Evolutionary conservation across 1,284 basidiomycete genomes (phyloP).

Genomic region (Anthracocystis panici-leucophaei): DNA sequence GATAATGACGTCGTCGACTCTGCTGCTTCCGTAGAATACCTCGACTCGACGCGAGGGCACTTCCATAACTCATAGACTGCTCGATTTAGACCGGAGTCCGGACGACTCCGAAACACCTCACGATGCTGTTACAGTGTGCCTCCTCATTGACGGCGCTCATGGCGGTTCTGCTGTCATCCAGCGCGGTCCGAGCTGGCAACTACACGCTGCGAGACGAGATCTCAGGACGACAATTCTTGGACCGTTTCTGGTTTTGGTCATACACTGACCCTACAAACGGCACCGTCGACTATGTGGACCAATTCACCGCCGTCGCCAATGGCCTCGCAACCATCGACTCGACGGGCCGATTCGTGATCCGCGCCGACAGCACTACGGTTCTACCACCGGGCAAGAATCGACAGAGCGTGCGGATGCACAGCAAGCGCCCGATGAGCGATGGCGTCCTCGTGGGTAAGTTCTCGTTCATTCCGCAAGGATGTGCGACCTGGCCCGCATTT

Average conservation of each 20-base stretch:
- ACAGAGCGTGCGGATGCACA: slow-evolving; percentile 46
- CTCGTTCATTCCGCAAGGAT: slow-evolving; percentile 50
- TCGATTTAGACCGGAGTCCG: neutral
- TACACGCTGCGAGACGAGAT: slow-evolving; percentile 51
- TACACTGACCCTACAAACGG: slow-evolving; percentile 53
- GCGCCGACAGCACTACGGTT: slow-evolving; percentile 46
- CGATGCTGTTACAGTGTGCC: neutral
- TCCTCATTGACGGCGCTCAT: slow-evolving; percentile 9
- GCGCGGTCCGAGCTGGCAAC: slow-evolving; percentile 25
- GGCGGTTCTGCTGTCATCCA: slow-evolving; percentile 17
- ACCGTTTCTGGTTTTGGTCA: slow-evolving; percentile 53
- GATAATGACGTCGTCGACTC: neutral
- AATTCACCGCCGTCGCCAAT: slow-evolving; percentile 25
- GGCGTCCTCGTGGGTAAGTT: slow-evolving; percentile 52
- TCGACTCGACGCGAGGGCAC: slow-evolving; percentile 8
- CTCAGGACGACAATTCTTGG: slow-evolving; percentile 44
- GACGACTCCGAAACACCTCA: neutral
- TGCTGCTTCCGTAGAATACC: slow-evolving; percentile 10
- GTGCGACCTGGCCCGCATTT: slow-evolving; percentile 64
- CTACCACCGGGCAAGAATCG: slow-evolving; percentile 29
- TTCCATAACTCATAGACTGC: neutral
- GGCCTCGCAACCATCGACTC: slow-evolving; percentile 42
- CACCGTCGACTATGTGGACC: slow-evolving; percentile 49
- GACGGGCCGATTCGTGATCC: slow-evolving; percentile 43
- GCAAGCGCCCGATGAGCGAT: slow-evolving; percentile 44